Percentiles rank a stretch among this genome's conserved stretches.
These are phyloP conservation scores for Termitomyces sp. DNA, from an alignment of 768 basidiomycete genomes.

Conservation along the genomic window DNA sequence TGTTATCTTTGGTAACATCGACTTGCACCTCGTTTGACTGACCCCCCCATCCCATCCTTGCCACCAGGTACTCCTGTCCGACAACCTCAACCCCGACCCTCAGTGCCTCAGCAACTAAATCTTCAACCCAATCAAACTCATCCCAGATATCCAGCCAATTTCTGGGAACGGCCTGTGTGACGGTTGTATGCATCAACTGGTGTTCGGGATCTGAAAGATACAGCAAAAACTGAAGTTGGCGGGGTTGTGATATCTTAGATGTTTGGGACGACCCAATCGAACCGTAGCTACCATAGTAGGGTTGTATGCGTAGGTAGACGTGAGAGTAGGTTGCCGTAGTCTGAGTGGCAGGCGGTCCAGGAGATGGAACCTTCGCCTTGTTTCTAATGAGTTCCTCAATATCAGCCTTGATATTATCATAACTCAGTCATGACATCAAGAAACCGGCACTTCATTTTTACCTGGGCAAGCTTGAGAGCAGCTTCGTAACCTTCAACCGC, in stretches of 20 bases:
- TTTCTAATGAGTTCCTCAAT: conserved; percentile 72
- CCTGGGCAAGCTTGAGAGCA: conserved; percentile 84
- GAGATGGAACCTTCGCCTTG: conserved; percentile 39
- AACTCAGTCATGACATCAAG: conserved; percentile 2
- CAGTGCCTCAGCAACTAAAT: conserved; percentile 84
- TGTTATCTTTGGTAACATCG: conserved; percentile 11
- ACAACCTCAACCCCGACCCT: conserved; percentile 84
- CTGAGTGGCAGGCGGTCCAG: conserved; percentile 30
- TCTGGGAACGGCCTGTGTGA: conserved; percentile 82
- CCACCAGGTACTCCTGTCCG: conserved; percentile 88
- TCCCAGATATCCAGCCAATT: conserved; percentile 91
- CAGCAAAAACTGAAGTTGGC: conserved; percentile 68
- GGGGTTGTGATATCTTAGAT: conserved; percentile 33
- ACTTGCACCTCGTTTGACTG: conserved; percentile 8
- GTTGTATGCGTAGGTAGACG: conserved; percentile 92
- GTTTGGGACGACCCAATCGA: conserved; percentile 29
- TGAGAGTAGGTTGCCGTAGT: conserved; percentile 80
- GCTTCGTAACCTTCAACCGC: conserved; percentile 81
- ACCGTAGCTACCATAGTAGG: conserved; percentile 57
- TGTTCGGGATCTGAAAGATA: conserved; percentile 79
- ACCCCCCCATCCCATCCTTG: conserved; percentile 78
- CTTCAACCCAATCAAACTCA: conserved; percentile 94
- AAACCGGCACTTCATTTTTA: conserved; percentile 26
- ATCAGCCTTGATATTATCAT: conserved; percentile 53
- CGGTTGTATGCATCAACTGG: conserved; percentile 67